Conservation (phyloP, 2,329 filamentous ascomycete genomes). For the Hortaea werneckii region DNA sequence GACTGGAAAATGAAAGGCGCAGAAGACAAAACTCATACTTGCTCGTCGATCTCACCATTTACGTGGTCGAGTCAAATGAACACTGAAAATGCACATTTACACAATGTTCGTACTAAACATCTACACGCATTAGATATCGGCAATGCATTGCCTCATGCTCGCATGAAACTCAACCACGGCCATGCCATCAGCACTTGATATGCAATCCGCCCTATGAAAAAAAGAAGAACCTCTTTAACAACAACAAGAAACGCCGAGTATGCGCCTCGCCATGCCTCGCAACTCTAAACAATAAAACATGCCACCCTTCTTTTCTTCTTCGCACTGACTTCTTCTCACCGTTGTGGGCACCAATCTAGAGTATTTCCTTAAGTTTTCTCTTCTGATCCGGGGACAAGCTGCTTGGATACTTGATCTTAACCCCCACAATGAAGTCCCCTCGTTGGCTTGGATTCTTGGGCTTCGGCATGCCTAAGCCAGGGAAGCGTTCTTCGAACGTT, state of each 20-base stretch:
- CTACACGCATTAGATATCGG: too few species aligned
- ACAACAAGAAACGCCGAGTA: neutral
- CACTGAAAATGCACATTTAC: too few species aligned
- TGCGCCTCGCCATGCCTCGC: conserved; percentile 3
- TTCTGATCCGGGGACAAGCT: conserved; percentile 70
- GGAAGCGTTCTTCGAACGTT: conserved; percentile 70
- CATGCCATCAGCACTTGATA: conserved; percentile 8
- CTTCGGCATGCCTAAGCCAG: conserved; percentile 84
- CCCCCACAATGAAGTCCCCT: conserved; percentile 79
- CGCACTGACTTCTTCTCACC: neutral
- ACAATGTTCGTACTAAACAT: too few species aligned
- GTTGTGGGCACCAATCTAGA: conserved; percentile 33
- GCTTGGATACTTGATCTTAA: conserved; percentile 87
- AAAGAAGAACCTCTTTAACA: neutral
- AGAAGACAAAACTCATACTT: too few species aligned
- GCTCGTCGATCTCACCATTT: too few species aligned
- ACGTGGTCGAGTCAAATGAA: too few species aligned
- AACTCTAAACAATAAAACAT: neutral
- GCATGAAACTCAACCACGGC: neutral
- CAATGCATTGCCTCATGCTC: neutral
- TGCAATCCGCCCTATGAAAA: conserved; percentile 1
- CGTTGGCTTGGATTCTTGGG: conserved; percentile 78
- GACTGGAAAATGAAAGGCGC: too few species aligned
- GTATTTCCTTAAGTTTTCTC: conserved; percentile 65
- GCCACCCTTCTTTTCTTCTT: neutral